Base-by-base conservation (phyloP, 1,139 yeast species). In the Taphrina deformans region DNA sequence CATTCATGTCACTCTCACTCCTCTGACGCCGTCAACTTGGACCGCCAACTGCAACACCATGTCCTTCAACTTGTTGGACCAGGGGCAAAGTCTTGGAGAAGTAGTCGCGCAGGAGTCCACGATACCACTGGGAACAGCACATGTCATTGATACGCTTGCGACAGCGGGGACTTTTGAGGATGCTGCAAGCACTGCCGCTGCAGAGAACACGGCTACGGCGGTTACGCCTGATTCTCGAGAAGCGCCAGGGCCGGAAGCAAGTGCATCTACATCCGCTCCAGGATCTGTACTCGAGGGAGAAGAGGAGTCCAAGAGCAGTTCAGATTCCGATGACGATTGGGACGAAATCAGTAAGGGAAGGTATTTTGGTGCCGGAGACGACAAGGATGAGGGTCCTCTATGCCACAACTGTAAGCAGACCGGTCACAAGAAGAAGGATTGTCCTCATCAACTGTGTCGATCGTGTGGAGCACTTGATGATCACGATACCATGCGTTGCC, bases 391-490 rank as follows among this genome's bases (percentile, higher is more conserved):
- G n/a, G 65, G 55, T 1, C 51, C 44, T 12, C 35, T 51, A 9
- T 65, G 67, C 38, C 67, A 65, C 46, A 65, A 65, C 27, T 65
- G 67, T 38, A 59, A 52, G 18, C 61, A 60, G 26, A 35, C 55
- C 5, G 67, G 67, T 2, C 67, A 65, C 53, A 65, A 55, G 55
- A 31, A 38, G 10, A 55, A 52, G 33, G 61, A 59, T 27, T 65
- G 67, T 31, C 62, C 65, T 5, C 56, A 50, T 46, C 33, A 16
- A 5, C 46, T 53, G 33, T 65, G 67, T 48, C 53, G 62, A 14
- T 65, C 65, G n/a, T 65, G 67, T 24, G 67, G 67, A 16, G 66
- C 66, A 1, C 40, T 65, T 12, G 66, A 63, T 16, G 65, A 61
- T 27, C 67, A 65, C 41, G 59, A 56, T 27, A 64, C 67, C 6